Conservation (phyloP, 306 rosid species). For the Rubus parviflorus region DNA sequence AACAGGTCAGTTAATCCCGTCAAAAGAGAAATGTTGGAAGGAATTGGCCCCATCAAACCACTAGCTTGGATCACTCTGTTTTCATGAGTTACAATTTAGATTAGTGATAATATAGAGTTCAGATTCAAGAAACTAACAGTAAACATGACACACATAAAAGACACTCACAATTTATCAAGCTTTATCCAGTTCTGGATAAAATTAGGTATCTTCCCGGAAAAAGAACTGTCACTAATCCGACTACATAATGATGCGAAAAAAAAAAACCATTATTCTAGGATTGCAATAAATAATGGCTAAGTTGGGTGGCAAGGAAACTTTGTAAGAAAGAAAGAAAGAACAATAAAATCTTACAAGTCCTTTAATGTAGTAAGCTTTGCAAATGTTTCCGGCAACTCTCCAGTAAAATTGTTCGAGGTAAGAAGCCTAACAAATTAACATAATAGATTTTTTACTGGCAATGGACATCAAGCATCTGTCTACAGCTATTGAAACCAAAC, state of each 20-base stretch:
- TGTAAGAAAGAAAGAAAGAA: neutral
- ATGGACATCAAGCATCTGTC: no score
- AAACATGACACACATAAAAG: neutral
- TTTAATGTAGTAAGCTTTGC: slow-evolving; percentile 42
- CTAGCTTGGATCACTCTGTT: slow-evolving; percentile 62
- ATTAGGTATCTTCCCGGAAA: slow-evolving; percentile 54
- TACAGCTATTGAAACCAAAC: no score
- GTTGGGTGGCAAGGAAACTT: neutral
- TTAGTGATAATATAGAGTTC: slow-evolving; percentile 1
- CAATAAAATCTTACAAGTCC: slow-evolving; percentile 52
- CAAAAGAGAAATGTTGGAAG: slow-evolving; percentile 46
- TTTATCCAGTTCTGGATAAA: slow-evolving; percentile 55
- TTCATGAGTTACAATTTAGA: neutral
- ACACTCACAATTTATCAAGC: slow-evolving; percentile 46
- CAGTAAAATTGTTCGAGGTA: slow-evolving; percentile 62
- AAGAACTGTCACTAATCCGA: slow-evolving; percentile 55
- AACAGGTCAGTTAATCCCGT: slow-evolving; percentile 50
- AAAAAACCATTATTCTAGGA: no score
- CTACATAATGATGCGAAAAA: slow-evolving; percentile 34
- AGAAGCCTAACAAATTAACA: slow-evolving; percentile 38
- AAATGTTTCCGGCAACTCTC: slow-evolving; percentile 60
- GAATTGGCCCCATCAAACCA: slow-evolving; percentile 78
- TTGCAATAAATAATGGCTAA: neutral
- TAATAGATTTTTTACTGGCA: no score
- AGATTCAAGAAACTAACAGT: neutral